These are phyloP conservation scores for Petunia secreta DNA, from an alignment of 257 asterid species.

Conservation along the genomic window DNA sequence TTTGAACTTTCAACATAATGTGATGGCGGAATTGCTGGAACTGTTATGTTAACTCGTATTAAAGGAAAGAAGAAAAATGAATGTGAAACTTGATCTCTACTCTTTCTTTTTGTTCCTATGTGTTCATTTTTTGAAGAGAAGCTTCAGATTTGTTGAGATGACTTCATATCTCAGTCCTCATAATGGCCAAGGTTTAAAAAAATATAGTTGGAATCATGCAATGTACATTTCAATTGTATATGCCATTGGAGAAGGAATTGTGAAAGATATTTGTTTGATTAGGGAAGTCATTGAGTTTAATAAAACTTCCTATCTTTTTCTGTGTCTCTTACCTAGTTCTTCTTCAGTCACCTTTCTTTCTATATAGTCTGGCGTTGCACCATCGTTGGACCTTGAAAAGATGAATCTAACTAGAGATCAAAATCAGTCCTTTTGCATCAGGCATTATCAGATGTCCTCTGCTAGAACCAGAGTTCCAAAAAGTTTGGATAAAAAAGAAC, in stretches of 20 bases:
- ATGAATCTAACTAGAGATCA: neutral
- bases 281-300: neutral
- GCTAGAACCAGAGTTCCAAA: neutral
- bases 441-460: neutral
- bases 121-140: neutral
- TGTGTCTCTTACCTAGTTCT: neutral
- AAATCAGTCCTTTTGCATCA: neutral
- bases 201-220: neutral
- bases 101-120: neutral
- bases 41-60: neutral
- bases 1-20: conserved; percentile 28
- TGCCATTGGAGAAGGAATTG: neutral
- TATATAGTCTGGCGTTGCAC: neutral
- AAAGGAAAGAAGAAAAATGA: neutral
- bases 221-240: neutral
- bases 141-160: neutral
- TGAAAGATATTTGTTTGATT: neutral
- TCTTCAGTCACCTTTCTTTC: neutral
- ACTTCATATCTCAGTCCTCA: neutral
- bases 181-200: neutral
- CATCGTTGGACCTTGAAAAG: neutral
- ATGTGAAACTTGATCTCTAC: conserved; percentile 7
- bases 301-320: neutral
- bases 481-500: neutral
- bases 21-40: neutral